Percentiles rank a stretch among this genome's conserved stretches.
Conservation (phyloP, 352 stramenopile species). For the Thraustotheca clavata region DNA sequence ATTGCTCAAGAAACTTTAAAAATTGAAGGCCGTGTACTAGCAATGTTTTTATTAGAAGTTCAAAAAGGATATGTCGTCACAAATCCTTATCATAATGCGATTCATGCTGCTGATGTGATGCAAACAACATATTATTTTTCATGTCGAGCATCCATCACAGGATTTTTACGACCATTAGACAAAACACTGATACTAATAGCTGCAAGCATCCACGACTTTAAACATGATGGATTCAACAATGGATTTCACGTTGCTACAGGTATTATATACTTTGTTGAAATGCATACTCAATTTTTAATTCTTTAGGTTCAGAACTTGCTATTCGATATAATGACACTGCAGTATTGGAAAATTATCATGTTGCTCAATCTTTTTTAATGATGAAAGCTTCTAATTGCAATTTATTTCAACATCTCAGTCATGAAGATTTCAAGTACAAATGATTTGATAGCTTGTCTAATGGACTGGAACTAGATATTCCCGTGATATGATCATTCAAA, state of each 20-base stretch:
- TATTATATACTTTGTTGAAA: neutral
- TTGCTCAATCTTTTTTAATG: conserved; percentile 82
- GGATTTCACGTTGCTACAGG: conserved; percentile 80
- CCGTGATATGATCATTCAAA: conserved; percentile 85
- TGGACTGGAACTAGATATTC: conserved; percentile 30
- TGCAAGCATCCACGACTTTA: conserved; percentile 84
- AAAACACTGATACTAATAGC: conserved; percentile 64
- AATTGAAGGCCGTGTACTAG: conserved; percentile 52
- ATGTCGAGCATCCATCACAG: conserved; percentile 54
- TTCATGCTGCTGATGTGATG: conserved; percentile 86
- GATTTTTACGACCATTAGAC: conserved; percentile 68
- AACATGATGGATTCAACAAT: conserved; percentile 87
- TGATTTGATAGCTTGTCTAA: conserved; percentile 1
- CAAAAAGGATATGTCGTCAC: conserved; percentile 68
- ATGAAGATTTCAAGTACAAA: conserved; percentile 60
- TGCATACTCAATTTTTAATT: neutral
- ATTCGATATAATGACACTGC: conserved; percentile 85
- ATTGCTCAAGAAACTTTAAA: conserved; percentile 43
- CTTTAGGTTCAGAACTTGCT: conserved; percentile 61
- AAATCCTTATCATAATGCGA: conserved; percentile 87
- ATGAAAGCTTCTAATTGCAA: conserved; percentile 85
- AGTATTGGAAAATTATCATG: conserved; percentile 84
- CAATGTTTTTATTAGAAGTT: conserved; percentile 74
- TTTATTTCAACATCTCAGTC: conserved; percentile 60
- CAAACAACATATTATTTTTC: conserved; percentile 84